A percentile compares a stretch with the other conserved stretches of the same genome.
Conservation (phyloP, 106 monocot genomes). For the Dendrobium nobile region DNA sequence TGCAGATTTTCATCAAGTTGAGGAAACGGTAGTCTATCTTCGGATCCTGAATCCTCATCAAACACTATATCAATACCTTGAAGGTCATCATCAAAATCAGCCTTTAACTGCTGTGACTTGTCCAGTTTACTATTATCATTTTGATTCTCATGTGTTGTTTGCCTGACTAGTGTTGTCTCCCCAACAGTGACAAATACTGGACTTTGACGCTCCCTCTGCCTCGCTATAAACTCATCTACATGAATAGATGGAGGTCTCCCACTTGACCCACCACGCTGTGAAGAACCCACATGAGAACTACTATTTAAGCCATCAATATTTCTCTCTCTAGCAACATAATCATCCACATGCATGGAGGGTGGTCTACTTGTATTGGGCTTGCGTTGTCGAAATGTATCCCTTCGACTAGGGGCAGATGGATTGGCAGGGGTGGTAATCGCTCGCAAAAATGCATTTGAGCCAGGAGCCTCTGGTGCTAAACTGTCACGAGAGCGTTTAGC, state of each 20-base stretch:
- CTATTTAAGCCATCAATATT: slow-evolving; percentile 70
- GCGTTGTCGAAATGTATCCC: slow-evolving; percentile 92
- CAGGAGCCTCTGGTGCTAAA: slow-evolving; percentile 38
- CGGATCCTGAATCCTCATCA: slow-evolving; percentile 93
- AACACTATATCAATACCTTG: slow-evolving; percentile 89
- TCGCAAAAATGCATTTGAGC: slow-evolving; percentile 57
- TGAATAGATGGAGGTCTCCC: slow-evolving; percentile 98
- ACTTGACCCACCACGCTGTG: slow-evolving; percentile 69
- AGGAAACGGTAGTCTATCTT: slow-evolving; percentile 82
- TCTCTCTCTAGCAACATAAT: slow-evolving; percentile 97
- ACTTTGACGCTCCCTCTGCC: slow-evolving; percentile 87
- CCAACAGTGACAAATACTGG: slow-evolving; percentile 36
- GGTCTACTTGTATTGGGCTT: slow-evolving; percentile 99
- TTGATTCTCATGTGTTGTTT: slow-evolving; percentile 20
- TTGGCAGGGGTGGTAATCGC: slow-evolving; percentile 22
- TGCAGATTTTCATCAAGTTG: slow-evolving; percentile 81
- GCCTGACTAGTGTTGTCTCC: slow-evolving; percentile 44
- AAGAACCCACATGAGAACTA: slow-evolving; percentile 49
- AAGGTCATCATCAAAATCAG: slow-evolving; percentile 82
- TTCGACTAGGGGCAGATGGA: slow-evolving; percentile 60
- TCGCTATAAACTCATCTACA: slow-evolving; percentile 99
- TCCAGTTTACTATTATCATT: slow-evolving; percentile 43
- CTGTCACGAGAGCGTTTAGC: slow-evolving; percentile 57
- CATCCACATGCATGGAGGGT: slow-evolving; percentile 99
- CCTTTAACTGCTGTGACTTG: slow-evolving; percentile 46